phyloP scores from a whole-genome alignment of 208 protist genomes.

The Wallacemonas rigidus region DNA sequence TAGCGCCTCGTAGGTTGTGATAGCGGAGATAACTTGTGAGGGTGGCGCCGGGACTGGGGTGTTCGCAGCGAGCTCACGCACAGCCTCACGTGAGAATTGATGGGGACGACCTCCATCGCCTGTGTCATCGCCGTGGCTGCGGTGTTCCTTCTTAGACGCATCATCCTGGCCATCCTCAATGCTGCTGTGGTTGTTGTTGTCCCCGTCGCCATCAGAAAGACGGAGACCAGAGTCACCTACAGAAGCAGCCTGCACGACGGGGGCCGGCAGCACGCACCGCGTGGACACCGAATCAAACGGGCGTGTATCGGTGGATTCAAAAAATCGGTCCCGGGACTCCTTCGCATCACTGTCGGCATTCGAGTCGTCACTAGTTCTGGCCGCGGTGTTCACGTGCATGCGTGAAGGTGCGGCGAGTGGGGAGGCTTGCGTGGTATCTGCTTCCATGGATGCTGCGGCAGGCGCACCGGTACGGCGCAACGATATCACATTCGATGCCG shows the following conservation, averaged over 20 bases:
- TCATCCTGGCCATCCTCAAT: too few species aligned
- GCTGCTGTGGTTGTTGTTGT: too few species aligned
- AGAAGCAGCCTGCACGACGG: neutral
- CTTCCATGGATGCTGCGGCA: neutral
- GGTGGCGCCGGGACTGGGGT: neutral
- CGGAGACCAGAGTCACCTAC: too few species aligned
- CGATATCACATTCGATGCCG: constrained; percentile 1
- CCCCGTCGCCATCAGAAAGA: too few species aligned
- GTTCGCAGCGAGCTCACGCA: neutral
- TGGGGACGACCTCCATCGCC: too few species aligned
- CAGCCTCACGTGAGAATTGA: too few species aligned
- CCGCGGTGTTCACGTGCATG: neutral
- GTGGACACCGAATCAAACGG: neutral
- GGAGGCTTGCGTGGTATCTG: neutral
- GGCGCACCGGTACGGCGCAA: neutral
- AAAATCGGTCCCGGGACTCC: neutral
- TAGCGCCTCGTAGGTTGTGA: too few species aligned
- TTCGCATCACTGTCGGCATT: neutral
- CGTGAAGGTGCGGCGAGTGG: neutral
- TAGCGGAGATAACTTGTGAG: neutral
- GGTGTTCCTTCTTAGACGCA: too few species aligned
- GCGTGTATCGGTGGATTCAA: constrained; percentile 2
- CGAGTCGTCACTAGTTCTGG: neutral
- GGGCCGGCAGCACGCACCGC: neutral
- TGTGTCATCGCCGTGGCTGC: too few species aligned